Evolutionary conservation across 2,329 filamentous ascomycete species (phyloP).

Genomic region (Nemania sp.): DNA sequence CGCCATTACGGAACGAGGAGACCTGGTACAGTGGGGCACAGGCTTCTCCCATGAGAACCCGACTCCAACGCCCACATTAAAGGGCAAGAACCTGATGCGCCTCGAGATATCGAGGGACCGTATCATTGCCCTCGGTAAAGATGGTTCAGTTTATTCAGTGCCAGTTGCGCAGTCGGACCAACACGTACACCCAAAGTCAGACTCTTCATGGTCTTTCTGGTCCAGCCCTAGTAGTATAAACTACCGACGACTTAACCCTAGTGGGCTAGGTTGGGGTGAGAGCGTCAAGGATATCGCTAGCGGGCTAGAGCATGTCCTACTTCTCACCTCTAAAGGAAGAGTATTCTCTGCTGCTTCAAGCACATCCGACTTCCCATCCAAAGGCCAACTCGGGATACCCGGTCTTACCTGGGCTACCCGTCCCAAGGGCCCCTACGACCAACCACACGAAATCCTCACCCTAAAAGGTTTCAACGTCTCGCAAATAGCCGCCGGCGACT

Average conservation of each 20-base stretch:
- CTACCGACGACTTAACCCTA: slow-evolving; percentile 79
- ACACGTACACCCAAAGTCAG: slow-evolving; percentile 69
- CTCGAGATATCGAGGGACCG: slow-evolving; percentile 84
- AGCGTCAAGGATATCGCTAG: slow-evolving; percentile 78
- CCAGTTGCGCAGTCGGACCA: slow-evolving; percentile 82
- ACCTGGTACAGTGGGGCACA: slow-evolving; percentile 91
- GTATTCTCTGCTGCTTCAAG: slow-evolving; percentile 90
- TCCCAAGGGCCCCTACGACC: slow-evolving; percentile 81
- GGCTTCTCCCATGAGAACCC: slow-evolving; percentile 75
- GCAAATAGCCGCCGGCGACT: slow-evolving; percentile 85
- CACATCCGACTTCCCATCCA: slow-evolving; percentile 79
- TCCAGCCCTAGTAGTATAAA: slow-evolving; percentile 64
- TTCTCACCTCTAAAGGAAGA: slow-evolving; percentile 86
- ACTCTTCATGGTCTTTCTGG: slow-evolving; percentile 81
- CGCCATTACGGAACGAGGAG: slow-evolving; percentile 87
- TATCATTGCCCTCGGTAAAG: slow-evolving; percentile 80
- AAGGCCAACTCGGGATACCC: slow-evolving; percentile 88
- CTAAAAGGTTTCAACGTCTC: slow-evolving; percentile 77
- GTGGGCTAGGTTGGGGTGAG: slow-evolving; percentile 74
- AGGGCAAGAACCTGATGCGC: slow-evolving; percentile 82
- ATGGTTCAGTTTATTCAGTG: slow-evolving; percentile 85
- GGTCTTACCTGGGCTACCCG: slow-evolving; percentile 84
- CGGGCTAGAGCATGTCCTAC: slow-evolving; percentile 86
- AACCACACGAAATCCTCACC: slow-evolving; percentile 80
- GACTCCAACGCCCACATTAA: slow-evolving; percentile 77